A percentile compares a stretch with the other conserved stretches of the same genome.
These are phyloP conservation scores for Rhizophagus clarus DNA, from an alignment of 192 early-diverging fungal species.

Conservation along the genomic window DNA sequence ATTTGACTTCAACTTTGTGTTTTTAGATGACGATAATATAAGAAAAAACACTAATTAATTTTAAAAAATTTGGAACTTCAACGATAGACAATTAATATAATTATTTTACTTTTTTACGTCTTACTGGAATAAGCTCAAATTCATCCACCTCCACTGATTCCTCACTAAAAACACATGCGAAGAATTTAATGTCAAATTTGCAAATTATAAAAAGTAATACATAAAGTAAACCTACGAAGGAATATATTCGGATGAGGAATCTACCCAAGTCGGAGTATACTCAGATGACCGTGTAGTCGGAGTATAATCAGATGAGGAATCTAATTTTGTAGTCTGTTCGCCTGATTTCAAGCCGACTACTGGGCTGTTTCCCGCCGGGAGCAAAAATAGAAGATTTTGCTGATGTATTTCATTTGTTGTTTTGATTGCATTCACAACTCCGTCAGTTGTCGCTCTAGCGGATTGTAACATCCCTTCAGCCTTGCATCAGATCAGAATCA, in stretches of 20 bases:
- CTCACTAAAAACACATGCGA: constrained; percentile 4
- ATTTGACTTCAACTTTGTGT: constrained; percentile 24
- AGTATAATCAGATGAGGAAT: constrained; percentile 32
- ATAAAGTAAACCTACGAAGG: constrained; percentile 8
- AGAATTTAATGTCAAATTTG: constrained; percentile 32
- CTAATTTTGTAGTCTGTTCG: constrained; percentile 9
- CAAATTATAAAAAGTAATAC: constrained; percentile 28
- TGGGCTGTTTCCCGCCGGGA: neutral
- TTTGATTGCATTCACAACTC: neutral
- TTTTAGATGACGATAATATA: constrained; percentile 15
- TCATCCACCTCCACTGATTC: constrained; percentile 1
- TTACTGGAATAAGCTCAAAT: neutral
- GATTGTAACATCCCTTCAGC: neutral
- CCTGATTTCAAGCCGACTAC: neutral
- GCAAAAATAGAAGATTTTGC: neutral
- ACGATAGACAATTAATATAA: constrained; percentile 25
- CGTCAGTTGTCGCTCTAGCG: neutral
- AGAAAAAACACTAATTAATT: constrained; percentile 27
- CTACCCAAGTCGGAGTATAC: too few relatives aligned
- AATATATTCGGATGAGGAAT: constrained; percentile 32
- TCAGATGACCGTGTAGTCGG: neutral
- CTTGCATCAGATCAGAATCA: neutral
- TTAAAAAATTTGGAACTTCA: constrained; percentile 17
- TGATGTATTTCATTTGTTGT: neutral
- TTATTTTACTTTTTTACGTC: constrained; percentile 24